Conservation (phyloP, 1,284 basidiomycete genomes). For the Puccinia novopanici region DNA sequence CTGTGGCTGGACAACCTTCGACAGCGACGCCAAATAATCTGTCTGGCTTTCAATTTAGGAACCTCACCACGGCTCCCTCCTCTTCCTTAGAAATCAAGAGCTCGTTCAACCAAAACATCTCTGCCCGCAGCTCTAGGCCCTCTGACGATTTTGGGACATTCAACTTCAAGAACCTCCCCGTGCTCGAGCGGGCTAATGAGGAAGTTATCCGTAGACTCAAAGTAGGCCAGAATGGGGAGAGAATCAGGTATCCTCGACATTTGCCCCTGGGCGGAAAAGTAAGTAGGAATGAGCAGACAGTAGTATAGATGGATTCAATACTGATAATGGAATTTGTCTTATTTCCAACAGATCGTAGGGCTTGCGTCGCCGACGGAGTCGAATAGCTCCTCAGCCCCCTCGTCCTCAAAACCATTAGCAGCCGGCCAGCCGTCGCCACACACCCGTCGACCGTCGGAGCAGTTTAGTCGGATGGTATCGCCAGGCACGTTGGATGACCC, state of each 20-base stretch:
- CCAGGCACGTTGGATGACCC: constrained; percentile 39
- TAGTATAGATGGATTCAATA: no score
- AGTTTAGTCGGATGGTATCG: constrained; percentile 19
- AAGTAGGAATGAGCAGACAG: not conserved
- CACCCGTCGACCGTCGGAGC: constrained; percentile 39
- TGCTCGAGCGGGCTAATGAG: constrained; percentile 97
- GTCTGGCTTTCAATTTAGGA: no score
- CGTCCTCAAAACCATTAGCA: not conserved
- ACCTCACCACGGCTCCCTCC: no score
- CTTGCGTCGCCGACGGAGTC: constrained; percentile 46
- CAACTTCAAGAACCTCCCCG: constrained; percentile 94
- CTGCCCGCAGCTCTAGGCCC: constrained; percentile 58
- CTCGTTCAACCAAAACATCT: constrained; percentile 49
- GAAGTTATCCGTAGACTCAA: constrained; percentile 90
- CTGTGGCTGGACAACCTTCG: no score
- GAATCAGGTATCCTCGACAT: no score
- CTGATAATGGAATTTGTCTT: not conserved
- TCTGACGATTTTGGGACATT: constrained; percentile 95
- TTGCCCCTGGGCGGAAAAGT: constrained; percentile 39
- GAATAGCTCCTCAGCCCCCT: no score
- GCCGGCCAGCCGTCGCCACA: constrained; percentile 7
- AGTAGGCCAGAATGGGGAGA: no score
- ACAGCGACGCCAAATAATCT: no score
- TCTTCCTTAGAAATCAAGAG: no score
- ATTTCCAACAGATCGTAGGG: constrained; percentile 4